A percentile compares a stretch with the other conserved stretches of the same genome.
These are phyloP conservation scores for Schizophyllum commune DNA, from an alignment of 1,284 basidiomycete genomes.

Conservation along the genomic window DNA sequence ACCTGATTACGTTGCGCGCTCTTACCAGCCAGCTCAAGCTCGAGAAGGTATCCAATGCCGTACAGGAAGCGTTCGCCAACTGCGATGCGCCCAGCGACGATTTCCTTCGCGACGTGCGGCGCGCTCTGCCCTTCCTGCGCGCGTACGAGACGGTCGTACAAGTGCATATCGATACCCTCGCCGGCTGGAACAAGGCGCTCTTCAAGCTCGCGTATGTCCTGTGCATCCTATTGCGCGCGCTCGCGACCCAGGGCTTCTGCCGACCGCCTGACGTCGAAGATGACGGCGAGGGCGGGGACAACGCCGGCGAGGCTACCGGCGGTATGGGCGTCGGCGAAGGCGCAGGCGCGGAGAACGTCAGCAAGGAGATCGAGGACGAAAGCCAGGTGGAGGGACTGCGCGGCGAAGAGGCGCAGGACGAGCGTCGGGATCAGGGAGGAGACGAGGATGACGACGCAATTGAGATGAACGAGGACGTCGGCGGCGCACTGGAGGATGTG, in stretches of 20 bases:
- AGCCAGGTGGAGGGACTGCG: conserved; percentile 93
- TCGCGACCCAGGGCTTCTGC: conserved; percentile 90
- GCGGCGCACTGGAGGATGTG: conserved; percentile 78
- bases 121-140: conserved; percentile 61
- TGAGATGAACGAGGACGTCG: conserved; percentile 74
- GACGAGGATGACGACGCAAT: conserved; percentile 64
- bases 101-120: conserved; percentile 24
- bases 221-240: conserved; percentile 64
- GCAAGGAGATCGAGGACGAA: conserved; percentile 91
- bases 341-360: conserved; percentile 78
- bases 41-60: conserved; percentile 25
- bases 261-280: conserved; percentile 67
- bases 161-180: conserved; percentile 46
- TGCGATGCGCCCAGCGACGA: conserved; percentile 22
- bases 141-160: conserved; percentile 46
- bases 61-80: conserved; percentile 27
- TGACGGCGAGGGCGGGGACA: conserved; percentile 42
- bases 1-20: conserved; percentile 24
- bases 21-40: conserved; percentile 40
- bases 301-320: conserved; percentile 48
- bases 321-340: conserved; percentile 88
- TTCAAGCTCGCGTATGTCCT: conserved; percentile 85
- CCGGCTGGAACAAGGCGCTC: conserved; percentile 67
- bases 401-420: conserved; percentile 42
- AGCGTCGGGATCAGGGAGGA: conserved; percentile 48